phyloP scores from a whole-genome alignment of 2,329 filamentous ascomycete genomes.

The Exophiala sp. region DNA sequence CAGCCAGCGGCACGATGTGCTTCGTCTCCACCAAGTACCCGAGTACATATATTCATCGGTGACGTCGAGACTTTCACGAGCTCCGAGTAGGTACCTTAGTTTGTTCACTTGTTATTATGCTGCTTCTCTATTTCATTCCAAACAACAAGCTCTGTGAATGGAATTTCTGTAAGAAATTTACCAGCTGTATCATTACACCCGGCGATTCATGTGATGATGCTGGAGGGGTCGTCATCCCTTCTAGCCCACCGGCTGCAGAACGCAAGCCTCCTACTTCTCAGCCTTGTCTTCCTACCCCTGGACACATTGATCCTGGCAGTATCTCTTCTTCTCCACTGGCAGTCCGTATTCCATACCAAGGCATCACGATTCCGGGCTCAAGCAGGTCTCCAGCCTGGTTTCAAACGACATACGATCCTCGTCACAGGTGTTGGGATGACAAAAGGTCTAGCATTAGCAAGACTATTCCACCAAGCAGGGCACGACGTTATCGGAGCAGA shows the following conservation, averaged over 20 bases:
- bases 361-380: slow-evolving; percentile 27
- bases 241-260: slow-evolving; percentile 46
- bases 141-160: no score
- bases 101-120: no score
- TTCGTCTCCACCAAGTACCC: background rate
- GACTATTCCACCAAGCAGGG: slow-evolving; percentile 57
- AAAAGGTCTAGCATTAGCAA: slow-evolving; percentile 62
- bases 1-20: no score
- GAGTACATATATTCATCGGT: background rate
- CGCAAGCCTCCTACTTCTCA: slow-evolving; percentile 39
- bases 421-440: slow-evolving; percentile 68
- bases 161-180: no score
- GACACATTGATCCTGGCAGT: slow-evolving; percentile 41
- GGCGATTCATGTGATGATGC: slow-evolving; percentile 35
- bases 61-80: slow-evolving; percentile 16
- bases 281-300: slow-evolving; percentile 45
- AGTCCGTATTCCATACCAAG: slow-evolving; percentile 31
- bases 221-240: slow-evolving; percentile 32
- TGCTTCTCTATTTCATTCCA: no score
- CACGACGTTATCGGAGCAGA: slow-evolving; percentile 69
- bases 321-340: slow-evolving; percentile 31
- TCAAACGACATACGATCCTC: slow-evolving; percentile 53
- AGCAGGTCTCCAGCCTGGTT: slow-evolving; percentile 33
- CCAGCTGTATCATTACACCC: no score
- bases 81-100: no score